phyloP scores from a whole-genome alignment of 495 filamentous ascomycete genomes.

The Neurospora discreta region DNA sequence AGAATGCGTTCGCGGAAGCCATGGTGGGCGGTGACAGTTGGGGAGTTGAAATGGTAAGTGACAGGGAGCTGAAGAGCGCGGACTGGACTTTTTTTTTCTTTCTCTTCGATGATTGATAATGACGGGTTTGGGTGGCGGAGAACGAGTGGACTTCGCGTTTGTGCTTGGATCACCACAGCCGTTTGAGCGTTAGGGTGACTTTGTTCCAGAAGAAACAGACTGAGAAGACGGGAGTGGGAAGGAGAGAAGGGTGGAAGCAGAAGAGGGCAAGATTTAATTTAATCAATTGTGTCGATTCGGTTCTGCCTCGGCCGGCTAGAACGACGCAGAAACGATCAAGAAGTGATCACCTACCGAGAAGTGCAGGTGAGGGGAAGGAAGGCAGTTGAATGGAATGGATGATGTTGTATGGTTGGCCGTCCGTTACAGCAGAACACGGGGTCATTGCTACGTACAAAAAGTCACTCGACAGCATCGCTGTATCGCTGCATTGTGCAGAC shows the following conservation, averaged over 20 bases:
- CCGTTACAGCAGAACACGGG: background rate
- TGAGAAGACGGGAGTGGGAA: background rate
- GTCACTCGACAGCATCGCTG: no score
- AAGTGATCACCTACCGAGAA: slow-evolving; percentile 1
- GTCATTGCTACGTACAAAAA: no score
- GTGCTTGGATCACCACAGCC: background rate
- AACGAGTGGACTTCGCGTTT: background rate
- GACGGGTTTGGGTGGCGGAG: background rate
- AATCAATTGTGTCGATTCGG: background rate
- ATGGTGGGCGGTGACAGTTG: slow-evolving; percentile 19
- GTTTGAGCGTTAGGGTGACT: background rate
- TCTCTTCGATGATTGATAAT: slow-evolving; percentile 2
- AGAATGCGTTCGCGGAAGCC: slow-evolving; percentile 36
- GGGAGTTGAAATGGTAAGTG: slow-evolving; percentile 3
- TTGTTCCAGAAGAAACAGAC: background rate
- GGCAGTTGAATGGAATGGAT: background rate
- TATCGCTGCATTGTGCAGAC: no score
- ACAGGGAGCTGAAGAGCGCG: background rate
- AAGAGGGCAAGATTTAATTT: background rate
- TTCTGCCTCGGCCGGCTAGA: background rate
- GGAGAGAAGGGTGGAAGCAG: background rate
- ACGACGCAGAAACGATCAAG: slow-evolving; percentile 8
- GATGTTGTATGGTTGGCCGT: background rate
- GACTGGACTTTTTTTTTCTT: background rate
- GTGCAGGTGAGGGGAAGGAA: slow-evolving; percentile 5